Evolutionary conservation across 2,329 filamentous ascomycete species (phyloP).

Genomic region (Knufia fluminis): DNA sequence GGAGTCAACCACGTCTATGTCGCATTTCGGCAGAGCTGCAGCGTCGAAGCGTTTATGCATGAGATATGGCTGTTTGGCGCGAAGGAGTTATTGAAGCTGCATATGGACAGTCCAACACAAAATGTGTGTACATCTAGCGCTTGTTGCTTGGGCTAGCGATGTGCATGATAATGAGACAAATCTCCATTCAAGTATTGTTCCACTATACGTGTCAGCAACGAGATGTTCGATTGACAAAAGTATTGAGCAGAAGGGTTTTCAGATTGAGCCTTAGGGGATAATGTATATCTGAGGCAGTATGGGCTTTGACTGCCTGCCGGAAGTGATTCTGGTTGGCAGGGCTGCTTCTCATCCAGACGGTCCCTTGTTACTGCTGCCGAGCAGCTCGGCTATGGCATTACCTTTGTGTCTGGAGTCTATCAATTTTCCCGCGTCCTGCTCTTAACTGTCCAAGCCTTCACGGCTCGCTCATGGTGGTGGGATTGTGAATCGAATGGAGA

Average conservation of each 20-base stretch:
- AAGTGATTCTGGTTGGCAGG: too few relatives aligned
- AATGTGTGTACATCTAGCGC: background rate
- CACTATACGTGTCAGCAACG: background rate
- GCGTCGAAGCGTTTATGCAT: background rate
- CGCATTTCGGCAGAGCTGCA: background rate
- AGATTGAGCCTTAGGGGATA: background rate
- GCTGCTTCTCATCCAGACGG: too few relatives aligned
- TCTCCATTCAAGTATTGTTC: background rate
- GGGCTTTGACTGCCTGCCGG: too few relatives aligned
- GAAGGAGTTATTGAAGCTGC: background rate
- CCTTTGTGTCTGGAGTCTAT: too few relatives aligned
- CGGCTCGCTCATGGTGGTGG: too few relatives aligned
- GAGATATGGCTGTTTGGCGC: background rate
- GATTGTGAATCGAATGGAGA: too few relatives aligned
- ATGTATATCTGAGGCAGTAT: background rate
- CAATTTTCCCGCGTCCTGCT: too few relatives aligned
- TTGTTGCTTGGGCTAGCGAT: background rate
- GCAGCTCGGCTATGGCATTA: too few relatives aligned
- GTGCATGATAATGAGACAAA: background rate
- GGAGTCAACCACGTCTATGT: background rate
- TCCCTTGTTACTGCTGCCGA: too few relatives aligned
- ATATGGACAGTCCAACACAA: background rate
- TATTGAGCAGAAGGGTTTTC: background rate
- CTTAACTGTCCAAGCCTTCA: too few relatives aligned
- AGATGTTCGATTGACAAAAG: background rate